Evolutionary conservation across 345 rosid species (phyloP), one percentile per base, ranked within the genome.

Genomic region (Salix brachista): DNA sequence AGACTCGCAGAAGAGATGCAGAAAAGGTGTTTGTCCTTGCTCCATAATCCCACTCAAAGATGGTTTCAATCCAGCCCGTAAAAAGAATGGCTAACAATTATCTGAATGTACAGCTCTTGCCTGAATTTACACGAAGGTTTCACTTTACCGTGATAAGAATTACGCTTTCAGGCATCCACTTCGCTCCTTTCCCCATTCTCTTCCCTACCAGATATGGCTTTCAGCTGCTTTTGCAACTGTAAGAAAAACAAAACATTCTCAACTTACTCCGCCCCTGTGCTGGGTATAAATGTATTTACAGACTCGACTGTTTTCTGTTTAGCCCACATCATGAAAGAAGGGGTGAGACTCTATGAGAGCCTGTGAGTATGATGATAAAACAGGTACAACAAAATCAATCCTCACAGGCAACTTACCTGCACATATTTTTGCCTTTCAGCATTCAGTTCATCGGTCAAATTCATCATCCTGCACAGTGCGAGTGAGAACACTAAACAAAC

Each of bases 171-270:
- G 72, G 85, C 64, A 66, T 84, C 80, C 36, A 79, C 78, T 80
- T 85, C 90, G 61, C 78, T 76, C 78, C 81, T 72, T 25, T 83
- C 86, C 34, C 89, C 91, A 56, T 84, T 85, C 79, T 83, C 88
- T 80, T 87, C 87, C 26, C 79, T 88, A 36, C 81, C 87, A n/a
- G 88, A 77, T 77, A 85, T 48, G 62, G 85, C 79, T 78, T 79
- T 90, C 73, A 91, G 70, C 83, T 87, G 94, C 79, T 87, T 90
- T 69, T 83, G 96, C 82, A 92, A 78, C 97, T 92, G 94, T 70
- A 75, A 54, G 78, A 74, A 32, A 25, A 46, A 83, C 41, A 66
- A 73, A 67, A 75, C 8, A 16, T 25, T 56, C 71, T 36, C 46
- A 21, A 65, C n/a, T 54, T 39, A 68, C 36, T 44, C 32, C 11